phyloP scores from a whole-genome alignment of 352 stramenopile genomes.

The Pythium chondricola region DNA sequence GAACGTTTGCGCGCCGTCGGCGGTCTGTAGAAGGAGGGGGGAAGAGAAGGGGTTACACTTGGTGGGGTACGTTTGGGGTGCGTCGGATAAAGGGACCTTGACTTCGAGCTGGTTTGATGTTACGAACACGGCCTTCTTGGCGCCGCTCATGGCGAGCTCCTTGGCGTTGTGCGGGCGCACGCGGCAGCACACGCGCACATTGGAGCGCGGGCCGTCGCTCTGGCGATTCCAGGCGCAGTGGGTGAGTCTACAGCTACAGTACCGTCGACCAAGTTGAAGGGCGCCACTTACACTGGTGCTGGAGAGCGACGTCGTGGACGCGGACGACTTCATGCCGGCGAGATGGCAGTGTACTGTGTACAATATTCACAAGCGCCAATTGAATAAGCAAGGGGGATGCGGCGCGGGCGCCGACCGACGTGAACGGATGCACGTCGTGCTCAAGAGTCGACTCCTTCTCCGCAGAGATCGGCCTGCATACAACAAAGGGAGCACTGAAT shows the following conservation, averaged over 20 bases:
- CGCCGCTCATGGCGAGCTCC: conserved; percentile 55
- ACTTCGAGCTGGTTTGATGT: conserved; percentile 54
- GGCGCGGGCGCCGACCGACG: too few relatives aligned
- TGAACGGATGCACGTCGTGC: not conserved
- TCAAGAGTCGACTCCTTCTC: not conserved
- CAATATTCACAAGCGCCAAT: too few relatives aligned
- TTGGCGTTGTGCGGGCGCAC: conserved; percentile 78
- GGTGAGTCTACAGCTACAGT: too few relatives aligned
- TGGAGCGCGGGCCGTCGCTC: conserved; percentile 26
- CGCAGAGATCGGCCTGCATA: not conserved
- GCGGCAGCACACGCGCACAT: conserved; percentile 80
- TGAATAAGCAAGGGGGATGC: too few relatives aligned
- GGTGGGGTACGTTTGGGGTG: too few relatives aligned
- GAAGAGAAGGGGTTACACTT: not conserved
- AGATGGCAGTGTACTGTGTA: too few relatives aligned
- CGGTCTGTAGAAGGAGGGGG: conserved; percentile 23
- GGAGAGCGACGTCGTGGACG: conserved; percentile 21
- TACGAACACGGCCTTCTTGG: conserved; percentile 51
- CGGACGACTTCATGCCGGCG: conserved; percentile 14
- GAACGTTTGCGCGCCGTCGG: conserved; percentile 66
- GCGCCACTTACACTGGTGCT: conserved; percentile 9
- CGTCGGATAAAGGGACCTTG: too few relatives aligned
- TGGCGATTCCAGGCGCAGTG: too few relatives aligned
- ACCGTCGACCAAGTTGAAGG: not conserved
- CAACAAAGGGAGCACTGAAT: not conserved